phyloP scores from a whole-genome alignment of 75 land plant species.

The Gnetum montanum region DNA sequence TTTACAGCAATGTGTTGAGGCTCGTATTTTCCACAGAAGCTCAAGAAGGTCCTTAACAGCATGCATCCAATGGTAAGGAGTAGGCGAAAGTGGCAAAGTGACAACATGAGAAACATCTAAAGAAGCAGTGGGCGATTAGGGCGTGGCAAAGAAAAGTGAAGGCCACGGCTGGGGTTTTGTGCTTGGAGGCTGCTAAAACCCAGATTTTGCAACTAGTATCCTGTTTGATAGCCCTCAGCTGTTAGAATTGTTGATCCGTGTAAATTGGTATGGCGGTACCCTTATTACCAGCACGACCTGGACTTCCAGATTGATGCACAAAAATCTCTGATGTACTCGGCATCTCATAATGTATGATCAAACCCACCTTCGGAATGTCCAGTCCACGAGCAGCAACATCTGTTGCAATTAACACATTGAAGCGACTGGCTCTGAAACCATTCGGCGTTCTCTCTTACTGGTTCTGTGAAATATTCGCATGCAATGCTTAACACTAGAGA shows the following conservation, averaged over 20 bases:
- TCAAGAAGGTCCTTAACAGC: no score
- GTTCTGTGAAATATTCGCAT: slow-evolving; percentile 81
- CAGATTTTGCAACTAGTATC: slow-evolving; percentile 55
- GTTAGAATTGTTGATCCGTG: slow-evolving; percentile 19
- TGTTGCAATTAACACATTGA: slow-evolving; percentile 76
- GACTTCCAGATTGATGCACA: slow-evolving; percentile 75
- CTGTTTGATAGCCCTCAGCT: slow-evolving; percentile 32
- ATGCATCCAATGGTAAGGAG: no score
- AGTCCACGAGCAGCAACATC: slow-evolving; percentile 99
- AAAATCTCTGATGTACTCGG: slow-evolving; percentile 58
- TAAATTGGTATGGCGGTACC: slow-evolving; percentile 60
- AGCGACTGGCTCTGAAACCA: slow-evolving; percentile 72
- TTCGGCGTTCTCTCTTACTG: slow-evolving; percentile 84
- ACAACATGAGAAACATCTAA: no score
- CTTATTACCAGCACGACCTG: slow-evolving; percentile 75
- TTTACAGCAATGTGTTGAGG: no score
- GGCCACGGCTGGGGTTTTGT: no score
- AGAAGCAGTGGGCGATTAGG: no score
- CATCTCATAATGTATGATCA: slow-evolving; percentile 63
- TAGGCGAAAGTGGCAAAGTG: no score
- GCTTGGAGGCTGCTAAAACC: no score
- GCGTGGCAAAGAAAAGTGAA: no score
- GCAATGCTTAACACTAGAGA: slow-evolving; percentile 56
- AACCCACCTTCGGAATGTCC: slow-evolving; percentile 92
- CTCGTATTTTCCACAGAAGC: no score